Evolutionary conservation across 1,139 yeast genomes (phyloP).

Genomic region (Wickerhamomyces sp.): DNA sequence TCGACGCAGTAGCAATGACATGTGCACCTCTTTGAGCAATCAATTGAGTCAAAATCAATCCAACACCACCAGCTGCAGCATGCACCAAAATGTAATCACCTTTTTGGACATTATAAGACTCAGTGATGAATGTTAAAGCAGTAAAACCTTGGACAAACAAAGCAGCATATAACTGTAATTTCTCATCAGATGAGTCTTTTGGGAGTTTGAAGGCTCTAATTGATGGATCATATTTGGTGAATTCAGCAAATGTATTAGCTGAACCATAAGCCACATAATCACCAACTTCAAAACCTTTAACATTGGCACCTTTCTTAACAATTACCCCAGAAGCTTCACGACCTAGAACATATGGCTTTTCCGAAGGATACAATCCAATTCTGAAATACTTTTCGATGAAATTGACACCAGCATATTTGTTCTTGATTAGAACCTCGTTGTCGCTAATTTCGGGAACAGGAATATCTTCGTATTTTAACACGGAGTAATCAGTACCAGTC

Average conservation of each 20-base stretch:
- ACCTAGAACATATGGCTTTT: conserved; percentile 66
- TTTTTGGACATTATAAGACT: conserved; percentile 59
- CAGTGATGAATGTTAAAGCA: conserved; percentile 63
- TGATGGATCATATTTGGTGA: conserved; percentile 43
- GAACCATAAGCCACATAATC: conserved; percentile 64
- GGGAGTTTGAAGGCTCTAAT: conserved; percentile 46
- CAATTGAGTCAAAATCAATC: conserved; percentile 64
- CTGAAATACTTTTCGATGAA: conserved; percentile 83
- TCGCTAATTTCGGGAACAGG: conserved; percentile 55
- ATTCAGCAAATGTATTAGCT: conserved; percentile 63
- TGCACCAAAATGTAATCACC: conserved; percentile 73
- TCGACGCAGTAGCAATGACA: conserved; percentile 81
- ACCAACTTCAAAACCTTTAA: conserved; percentile 55
- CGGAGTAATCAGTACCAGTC: conserved; percentile 38
- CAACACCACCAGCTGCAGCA: conserved; percentile 97
- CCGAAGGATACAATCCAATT: conserved; percentile 62
- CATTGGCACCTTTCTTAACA: conserved; percentile 62
- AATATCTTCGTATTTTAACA: conserved; percentile 45
- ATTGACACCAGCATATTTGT: conserved; percentile 73
- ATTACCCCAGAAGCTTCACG: conserved; percentile 80
- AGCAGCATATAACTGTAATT: conserved; percentile 54
- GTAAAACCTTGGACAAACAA: conserved; percentile 71
- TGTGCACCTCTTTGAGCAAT: conserved; percentile 60
- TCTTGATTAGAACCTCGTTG: conserved; percentile 63
- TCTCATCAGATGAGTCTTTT: conserved; percentile 39